Percentiles rank a stretch among this genome's conserved stretches.
These are phyloP conservation scores for Trichoderma parareesei DNA, from an alignment of 495 filamentous ascomycete species.

Conservation along the genomic window DNA sequence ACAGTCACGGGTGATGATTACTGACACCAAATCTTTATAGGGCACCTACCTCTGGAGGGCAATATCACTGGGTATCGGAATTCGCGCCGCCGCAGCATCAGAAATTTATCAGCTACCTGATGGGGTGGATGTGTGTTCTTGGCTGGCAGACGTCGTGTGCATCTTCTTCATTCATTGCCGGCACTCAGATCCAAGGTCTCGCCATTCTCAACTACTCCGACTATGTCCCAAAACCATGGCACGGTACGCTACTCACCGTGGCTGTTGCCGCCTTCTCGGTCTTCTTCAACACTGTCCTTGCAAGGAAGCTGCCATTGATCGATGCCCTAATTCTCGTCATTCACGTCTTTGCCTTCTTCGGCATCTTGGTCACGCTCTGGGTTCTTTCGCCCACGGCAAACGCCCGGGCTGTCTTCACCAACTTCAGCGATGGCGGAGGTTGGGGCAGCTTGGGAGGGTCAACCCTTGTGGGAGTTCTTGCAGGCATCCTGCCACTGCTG, in stretches of 20 bases:
- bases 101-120: conserved; percentile 52
- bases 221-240: conserved; percentile 46
- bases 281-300: conserved; percentile 48
- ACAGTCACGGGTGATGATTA: not conserved
- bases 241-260: conserved; percentile 51
- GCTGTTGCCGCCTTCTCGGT: conserved; percentile 42
- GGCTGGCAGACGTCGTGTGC: conserved; percentile 54
- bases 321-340: conserved; percentile 52
- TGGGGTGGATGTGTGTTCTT: conserved; percentile 52
- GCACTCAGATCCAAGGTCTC: conserved; percentile 51
- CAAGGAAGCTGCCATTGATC: conserved; percentile 45
- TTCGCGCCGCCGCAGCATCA: conserved; percentile 46
- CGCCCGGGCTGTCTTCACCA: conserved; percentile 42
- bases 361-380: conserved; percentile 50
- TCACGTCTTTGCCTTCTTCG: conserved; percentile 55
- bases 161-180: conserved; percentile 45
- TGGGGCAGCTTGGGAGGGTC: conserved; percentile 47
- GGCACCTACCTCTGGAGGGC: conserved; percentile 28
- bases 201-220: conserved; percentile 43
- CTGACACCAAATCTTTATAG: not conserved
- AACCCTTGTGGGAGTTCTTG: conserved; percentile 34
- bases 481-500: conserved; percentile 17
- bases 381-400: conserved; percentile 41
- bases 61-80: conserved; percentile 49
- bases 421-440: conserved; percentile 46